phyloP scores from a whole-genome alignment of 2,329 filamentous ascomycete genomes.

The Tolypocladium pustulatum region DNA sequence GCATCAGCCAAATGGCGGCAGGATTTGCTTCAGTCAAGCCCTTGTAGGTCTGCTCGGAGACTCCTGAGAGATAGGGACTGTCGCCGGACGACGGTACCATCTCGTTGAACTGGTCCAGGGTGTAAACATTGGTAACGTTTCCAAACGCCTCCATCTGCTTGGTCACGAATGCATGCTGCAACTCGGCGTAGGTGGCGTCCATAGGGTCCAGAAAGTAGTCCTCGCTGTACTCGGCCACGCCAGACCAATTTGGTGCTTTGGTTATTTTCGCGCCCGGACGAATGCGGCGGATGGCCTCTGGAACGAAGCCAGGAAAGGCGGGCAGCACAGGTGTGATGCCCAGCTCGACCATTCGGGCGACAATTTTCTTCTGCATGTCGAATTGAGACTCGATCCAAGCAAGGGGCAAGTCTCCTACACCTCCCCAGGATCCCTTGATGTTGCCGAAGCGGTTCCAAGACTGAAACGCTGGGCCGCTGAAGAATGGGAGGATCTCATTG shows the following conservation, averaged over 20 bases:
- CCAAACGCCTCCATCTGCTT: constrained; percentile 36
- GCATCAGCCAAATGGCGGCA: constrained; percentile 39
- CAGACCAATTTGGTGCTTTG: constrained; percentile 29
- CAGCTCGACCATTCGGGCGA: constrained; percentile 37
- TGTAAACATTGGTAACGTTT: constrained; percentile 36
- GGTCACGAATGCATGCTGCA: constrained; percentile 33
- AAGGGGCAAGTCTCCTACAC: constrained; percentile 23
- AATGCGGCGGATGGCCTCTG: constrained; percentile 26
- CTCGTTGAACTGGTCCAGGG: constrained; percentile 43
- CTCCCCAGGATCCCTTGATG: constrained; percentile 38
- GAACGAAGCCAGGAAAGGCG: constrained; percentile 40
- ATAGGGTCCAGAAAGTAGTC: constrained; percentile 36
- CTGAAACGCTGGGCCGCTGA: constrained; percentile 40
- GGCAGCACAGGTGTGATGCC: constrained; percentile 42
- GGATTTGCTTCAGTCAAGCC: constrained; percentile 36
- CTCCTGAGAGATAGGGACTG: constrained; percentile 23
- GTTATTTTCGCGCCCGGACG: constrained; percentile 31
- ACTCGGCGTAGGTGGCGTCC: constrained; percentile 28
- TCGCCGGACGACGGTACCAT: constrained; percentile 36
- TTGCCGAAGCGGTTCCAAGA: constrained; percentile 46
- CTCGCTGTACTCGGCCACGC: constrained; percentile 27
- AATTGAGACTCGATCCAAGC: constrained; percentile 37
- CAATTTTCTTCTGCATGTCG: constrained; percentile 35
- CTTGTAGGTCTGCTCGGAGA: constrained; percentile 27
- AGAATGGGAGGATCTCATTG: constrained; percentile 31